Evolutionary conservation across 2,329 filamentous ascomycete species (phyloP), one percentile per base, ranked within the genome.

Genomic region (Aureobasidium sp.): DNA sequence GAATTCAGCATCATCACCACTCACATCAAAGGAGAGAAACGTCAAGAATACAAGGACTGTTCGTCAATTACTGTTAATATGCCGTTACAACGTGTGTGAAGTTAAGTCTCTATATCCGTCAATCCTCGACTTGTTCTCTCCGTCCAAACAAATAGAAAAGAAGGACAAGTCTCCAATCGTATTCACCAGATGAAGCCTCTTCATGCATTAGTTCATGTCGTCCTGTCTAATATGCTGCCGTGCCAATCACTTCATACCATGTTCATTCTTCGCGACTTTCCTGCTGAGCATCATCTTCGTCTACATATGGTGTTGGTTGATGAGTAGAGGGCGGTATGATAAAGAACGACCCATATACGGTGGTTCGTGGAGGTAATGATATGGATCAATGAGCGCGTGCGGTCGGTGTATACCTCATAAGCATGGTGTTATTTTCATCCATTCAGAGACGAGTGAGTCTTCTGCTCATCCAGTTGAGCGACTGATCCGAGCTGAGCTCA

Each of bases 401-500:
- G 17, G 29, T 31, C 12, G 47, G 17, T 34, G 47, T 12, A 5
- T 34, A 11, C 47, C 29, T 6, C 20, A 2, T 8, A 29, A 49
- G 29, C n/a, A 17, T 12, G 11, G 9, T 22, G 15, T n/a, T 49
- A 34, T 29, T 4, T 27, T 34, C 47, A 49, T 34, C 3, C 7
- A 34, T 34, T 11, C 15, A n/a, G 8, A 34, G 37, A 15, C 5
- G 25, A 14, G 4, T 25, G 22, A n/a, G 22, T 39, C 4, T 55
- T 22, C 29, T 34, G 52, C 39, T 56, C 22, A 37, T 29, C 12
- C 27, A 44, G 20, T 20, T n/a, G 42, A 25, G 41, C 47, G 29
- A 2, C 42, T 27, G 7, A 9, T 58, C 1, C 6, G 8, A 20
- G 29, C 5, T 47, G 39, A 27, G 41, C 64, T 80, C 75, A 92